phyloP scores from a whole-genome alignment of 352 stramenopile species.

The Peronospora belbahrii region DNA sequence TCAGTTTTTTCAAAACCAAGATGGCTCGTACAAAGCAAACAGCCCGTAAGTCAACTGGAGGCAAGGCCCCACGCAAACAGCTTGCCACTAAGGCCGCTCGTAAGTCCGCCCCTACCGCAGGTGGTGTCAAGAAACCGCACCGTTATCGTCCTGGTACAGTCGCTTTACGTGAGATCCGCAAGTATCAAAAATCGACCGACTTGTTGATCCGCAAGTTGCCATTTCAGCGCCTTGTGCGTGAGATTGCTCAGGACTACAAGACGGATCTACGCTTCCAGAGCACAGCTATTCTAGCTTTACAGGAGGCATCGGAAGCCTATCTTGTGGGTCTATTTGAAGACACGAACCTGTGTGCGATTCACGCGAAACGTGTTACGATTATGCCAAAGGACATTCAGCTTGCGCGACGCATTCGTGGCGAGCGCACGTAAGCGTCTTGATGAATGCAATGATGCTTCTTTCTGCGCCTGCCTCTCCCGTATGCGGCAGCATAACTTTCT shows the following conservation, averaged over 20 bases:
- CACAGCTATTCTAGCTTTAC: slow-evolving; percentile 88
- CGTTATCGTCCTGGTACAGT: slow-evolving; percentile 75
- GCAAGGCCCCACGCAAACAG: slow-evolving; percentile 92
- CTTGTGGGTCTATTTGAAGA: slow-evolving; percentile 93
- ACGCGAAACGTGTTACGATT: slow-evolving; percentile 94
- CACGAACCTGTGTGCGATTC: slow-evolving; percentile 93
- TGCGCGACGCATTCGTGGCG: slow-evolving; percentile 85
- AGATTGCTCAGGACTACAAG: slow-evolving; percentile 96
- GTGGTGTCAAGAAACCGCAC: slow-evolving; percentile 88
- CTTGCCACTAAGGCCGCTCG: slow-evolving; percentile 88
- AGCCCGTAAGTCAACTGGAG: slow-evolving; percentile 92
- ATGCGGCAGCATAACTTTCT: slow-evolving; percentile 2
- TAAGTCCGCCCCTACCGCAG: slow-evolving; percentile 88
- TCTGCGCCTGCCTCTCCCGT: neutral
- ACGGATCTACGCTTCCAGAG: slow-evolving; percentile 94
- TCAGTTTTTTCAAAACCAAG: slow-evolving; percentile 1
- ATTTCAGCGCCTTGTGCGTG: slow-evolving; percentile 93
- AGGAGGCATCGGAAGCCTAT: slow-evolving; percentile 91
- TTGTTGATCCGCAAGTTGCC: slow-evolving; percentile 94
- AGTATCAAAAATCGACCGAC: slow-evolving; percentile 94
- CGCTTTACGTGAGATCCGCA: slow-evolving; percentile 93
- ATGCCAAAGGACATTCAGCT: slow-evolving; percentile 97
- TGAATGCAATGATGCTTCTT: neutral
- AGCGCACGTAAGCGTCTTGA: slow-evolving; percentile 55
- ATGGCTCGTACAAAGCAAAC: slow-evolving; percentile 97